Conservation (phyloP, 805 yeast species). For the Metschnikowia cerradonensis region DNA sequence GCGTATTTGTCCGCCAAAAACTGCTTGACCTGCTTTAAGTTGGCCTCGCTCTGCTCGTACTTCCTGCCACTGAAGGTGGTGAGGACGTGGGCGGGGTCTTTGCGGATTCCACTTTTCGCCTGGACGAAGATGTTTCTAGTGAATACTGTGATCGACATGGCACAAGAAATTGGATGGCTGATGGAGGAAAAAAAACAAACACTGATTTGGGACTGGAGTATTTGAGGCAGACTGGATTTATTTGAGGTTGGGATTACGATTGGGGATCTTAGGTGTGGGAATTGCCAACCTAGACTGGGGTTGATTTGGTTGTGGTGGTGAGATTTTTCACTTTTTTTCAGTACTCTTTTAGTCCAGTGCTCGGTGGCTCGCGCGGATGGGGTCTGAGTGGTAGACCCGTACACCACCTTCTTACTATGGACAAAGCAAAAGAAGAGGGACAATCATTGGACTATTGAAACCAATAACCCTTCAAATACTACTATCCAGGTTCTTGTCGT, state of each 20-base stretch:
- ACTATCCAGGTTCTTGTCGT: no score
- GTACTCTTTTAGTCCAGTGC: neutral
- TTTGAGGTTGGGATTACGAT: no score
- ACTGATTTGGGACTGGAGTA: no score
- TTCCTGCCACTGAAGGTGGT: constrained; percentile 30
- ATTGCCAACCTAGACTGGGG: neutral
- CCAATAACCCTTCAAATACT: no score
- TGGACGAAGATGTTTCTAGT: constrained; percentile 36
- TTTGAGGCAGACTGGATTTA: no score
- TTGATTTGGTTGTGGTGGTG: neutral
- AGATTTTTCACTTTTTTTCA: constrained; percentile 1
- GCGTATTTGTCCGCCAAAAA: constrained; percentile 47
- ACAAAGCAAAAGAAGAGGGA: no score
- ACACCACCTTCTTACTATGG: neutral
- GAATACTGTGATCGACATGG: constrained; percentile 8
- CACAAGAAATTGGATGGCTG: no score
- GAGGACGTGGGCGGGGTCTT: constrained; percentile 58
- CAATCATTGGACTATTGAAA: no score
- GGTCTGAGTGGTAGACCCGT: neutral
- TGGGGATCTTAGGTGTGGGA: neutral
- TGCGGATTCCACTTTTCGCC: constrained; percentile 67
- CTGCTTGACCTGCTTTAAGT: constrained; percentile 45
- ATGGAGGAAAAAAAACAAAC: no score
- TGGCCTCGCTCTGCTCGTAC: constrained; percentile 51
- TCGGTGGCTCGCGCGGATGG: neutral